Evolutionary conservation across 208 protist species (phyloP), one percentile per base, ranked within the genome.

Genomic region (Tetramitus jugosus): DNA sequence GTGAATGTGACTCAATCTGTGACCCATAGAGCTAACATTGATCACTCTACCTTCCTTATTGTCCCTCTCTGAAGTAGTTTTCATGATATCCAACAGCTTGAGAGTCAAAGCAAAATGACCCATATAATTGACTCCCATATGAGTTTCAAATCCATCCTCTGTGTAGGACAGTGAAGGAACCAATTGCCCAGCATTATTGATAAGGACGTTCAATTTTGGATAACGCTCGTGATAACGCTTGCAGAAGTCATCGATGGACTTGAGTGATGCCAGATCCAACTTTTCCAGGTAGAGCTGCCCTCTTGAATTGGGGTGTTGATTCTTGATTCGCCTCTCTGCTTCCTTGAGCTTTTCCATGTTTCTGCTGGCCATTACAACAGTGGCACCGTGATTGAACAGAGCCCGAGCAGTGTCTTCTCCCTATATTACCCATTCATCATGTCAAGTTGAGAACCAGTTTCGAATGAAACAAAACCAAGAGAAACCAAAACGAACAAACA

Each of bases 391-490:
- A 77, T 85, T 84, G 35, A 56, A 82, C 8, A 88, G 52, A 29
- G 61, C 2, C 23, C 80, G 80, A 0, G 88, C 87, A 7, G 87
- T 91, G 76, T 92, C 89, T 26, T 90, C 78, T 37, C 89, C 90
- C 75, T n/a, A n/a, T n/a, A n/a, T n/a, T n/a, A n/a, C n/a, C n/a
- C n/a, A n/a, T n/a, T n/a, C n/a, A n/a, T n/a, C n/a, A n/a, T n/a
- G n/a, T n/a, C n/a, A n/a, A n/a, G n/a, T n/a, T n/a, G n/a, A n/a
- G n/a, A n/a, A n/a, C n/a, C n/a, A n/a, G n/a, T n/a, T n/a, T n/a
- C n/a, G n/a, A n/a, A n/a, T n/a, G n/a, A n/a, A n/a, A n/a, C n/a
- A n/a, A n/a, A n/a, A n/a, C n/a, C n/a, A n/a, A n/a, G n/a, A n/a
- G n/a, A n/a, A n/a, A n/a, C n/a, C n/a, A n/a, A n/a, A n/a, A n/a